Percentiles rank a stretch among this genome's conserved stretches.
phyloP scores from a whole-genome alignment of 768 basidiomycete genomes.

The Omphalotus guepiniiformis region DNA sequence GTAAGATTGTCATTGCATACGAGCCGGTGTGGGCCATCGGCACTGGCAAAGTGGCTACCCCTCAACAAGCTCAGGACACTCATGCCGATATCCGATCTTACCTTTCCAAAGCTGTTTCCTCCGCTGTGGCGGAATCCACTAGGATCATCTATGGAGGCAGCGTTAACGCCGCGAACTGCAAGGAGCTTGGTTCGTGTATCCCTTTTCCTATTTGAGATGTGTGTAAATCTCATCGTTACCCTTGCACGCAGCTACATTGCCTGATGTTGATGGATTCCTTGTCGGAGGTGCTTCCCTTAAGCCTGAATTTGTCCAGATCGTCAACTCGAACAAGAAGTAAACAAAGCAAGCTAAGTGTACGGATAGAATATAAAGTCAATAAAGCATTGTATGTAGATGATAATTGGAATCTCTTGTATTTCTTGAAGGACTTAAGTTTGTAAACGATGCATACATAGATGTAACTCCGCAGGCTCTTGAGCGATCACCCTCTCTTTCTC shows the following conservation, averaged over 20 bases:
- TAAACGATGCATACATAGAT: too few species aligned
- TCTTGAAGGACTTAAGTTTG: too few species aligned
- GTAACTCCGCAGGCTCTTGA: too few species aligned
- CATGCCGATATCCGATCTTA: conserved; percentile 81
- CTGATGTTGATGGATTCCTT: conserved; percentile 95
- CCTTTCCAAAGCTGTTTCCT: conserved; percentile 60
- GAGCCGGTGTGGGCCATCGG: conserved; percentile 99
- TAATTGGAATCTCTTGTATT: too few species aligned
- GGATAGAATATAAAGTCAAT: too few species aligned
- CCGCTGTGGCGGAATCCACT: conserved; percentile 63
- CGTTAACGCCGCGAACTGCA: conserved; percentile 84
- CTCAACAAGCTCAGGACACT: conserved; percentile 89
- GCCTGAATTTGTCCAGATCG: conserved; percentile 91
- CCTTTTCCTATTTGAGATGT: background rate
- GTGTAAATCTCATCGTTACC: background rate
- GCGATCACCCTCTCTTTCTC: too few species aligned
- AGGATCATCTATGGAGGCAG: conserved; percentile 96
- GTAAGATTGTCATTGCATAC: conserved; percentile 92
- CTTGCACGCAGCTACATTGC: conserved; percentile 51
- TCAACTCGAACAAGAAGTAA: conserved; percentile 55
- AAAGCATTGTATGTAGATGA: too few species aligned
- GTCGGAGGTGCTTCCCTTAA: conserved; percentile 98
- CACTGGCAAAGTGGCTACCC: conserved; percentile 92
- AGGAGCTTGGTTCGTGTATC: conserved; percentile 69
- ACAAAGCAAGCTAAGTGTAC: too few species aligned